Evolutionary conservation across 768 basidiomycete species (phyloP).

Genomic region (Termitomyces sp.): DNA sequence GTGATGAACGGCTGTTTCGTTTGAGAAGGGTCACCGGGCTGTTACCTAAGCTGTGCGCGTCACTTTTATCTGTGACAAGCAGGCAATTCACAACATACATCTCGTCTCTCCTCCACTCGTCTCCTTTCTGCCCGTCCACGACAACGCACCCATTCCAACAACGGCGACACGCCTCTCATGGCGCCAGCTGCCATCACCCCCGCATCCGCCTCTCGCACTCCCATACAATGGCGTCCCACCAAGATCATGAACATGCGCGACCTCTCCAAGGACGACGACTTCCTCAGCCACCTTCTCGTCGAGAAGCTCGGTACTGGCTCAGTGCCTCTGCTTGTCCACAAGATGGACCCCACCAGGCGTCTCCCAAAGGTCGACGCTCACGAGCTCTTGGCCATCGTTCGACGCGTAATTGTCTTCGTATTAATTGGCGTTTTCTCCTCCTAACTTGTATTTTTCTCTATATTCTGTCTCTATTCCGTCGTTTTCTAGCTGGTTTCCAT

Average conservation of each 20-base stretch:
- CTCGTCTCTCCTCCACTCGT: neutral
- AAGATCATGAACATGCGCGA: slow-evolving; percentile 91
- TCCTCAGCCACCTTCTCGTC: slow-evolving; percentile 82
- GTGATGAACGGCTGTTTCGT: slow-evolving; percentile 12
- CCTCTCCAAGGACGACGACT: slow-evolving; percentile 87
- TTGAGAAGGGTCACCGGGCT: neutral
- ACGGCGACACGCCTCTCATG: slow-evolving; percentile 21
- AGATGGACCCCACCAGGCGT: slow-evolving; percentile 76
- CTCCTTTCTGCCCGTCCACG: slow-evolving; percentile 13
- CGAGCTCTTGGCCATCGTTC: slow-evolving; percentile 65
- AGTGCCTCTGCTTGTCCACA: slow-evolving; percentile 82
- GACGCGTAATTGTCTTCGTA: slow-evolving; percentile 55
- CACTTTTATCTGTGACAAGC: slow-evolving; percentile 14
- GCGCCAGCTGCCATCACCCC: slow-evolving; percentile 22
- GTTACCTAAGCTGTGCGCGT: slow-evolving; percentile 21
- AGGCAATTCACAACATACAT: slow-evolving; percentile 3
- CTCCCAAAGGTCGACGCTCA: slow-evolving; percentile 70
- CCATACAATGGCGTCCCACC: slow-evolving; percentile 67
- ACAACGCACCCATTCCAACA: slow-evolving; percentile 12
- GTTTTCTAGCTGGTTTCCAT: slow-evolving; percentile 48
- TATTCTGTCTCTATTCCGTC: slow-evolving; percentile 12
- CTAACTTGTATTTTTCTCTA: slow-evolving; percentile 15
- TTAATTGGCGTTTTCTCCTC: slow-evolving; percentile 17
- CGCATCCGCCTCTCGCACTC: slow-evolving; percentile 19
- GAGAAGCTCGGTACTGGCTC: slow-evolving; percentile 81